Evolutionary conservation across 2,329 filamentous ascomycete genomes (phyloP).

Genomic region (Aspergillus sojae): DNA sequence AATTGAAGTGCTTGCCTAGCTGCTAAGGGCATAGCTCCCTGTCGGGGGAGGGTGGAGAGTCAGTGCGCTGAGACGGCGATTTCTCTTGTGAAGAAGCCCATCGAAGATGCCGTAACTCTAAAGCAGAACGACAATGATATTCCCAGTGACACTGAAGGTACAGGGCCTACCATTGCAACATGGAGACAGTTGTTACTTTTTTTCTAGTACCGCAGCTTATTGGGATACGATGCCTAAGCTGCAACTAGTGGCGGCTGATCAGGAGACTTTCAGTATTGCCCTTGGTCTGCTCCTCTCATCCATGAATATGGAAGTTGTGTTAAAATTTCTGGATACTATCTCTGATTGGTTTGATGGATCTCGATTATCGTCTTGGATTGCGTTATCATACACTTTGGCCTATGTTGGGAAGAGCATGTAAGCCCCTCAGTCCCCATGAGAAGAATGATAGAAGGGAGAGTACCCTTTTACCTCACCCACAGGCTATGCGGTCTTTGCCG

Average conservation of each 20-base stretch:
- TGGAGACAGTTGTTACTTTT: constrained; percentile 12
- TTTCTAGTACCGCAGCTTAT: background rate
- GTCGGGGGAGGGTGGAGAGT: background rate
- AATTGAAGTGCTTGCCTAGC: background rate
- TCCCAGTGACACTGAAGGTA: background rate
- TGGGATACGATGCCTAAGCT: background rate
- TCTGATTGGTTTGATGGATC: too few species aligned
- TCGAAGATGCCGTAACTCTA: background rate
- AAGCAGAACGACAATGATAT: background rate
- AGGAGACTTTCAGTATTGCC: constrained; percentile 3
- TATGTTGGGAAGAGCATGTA: too few species aligned
- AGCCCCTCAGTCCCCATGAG: too few species aligned
- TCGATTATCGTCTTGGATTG: too few species aligned
- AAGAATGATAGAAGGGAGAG: too few species aligned
- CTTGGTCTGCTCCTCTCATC: constrained; percentile 10
- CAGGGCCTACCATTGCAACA: constrained; percentile 1
- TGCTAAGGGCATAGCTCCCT: background rate
- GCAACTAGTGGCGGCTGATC: background rate
- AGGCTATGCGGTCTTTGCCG: too few species aligned
- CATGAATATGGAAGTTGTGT: background rate
- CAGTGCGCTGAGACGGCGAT: background rate
- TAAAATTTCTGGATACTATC: too few species aligned
- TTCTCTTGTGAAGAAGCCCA: background rate
- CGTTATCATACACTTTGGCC: too few species aligned
- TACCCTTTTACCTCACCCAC: too few species aligned